phyloP scores from a whole-genome alignment of 2,329 filamentous ascomycete species.

The Diaporthe amygdali region DNA sequence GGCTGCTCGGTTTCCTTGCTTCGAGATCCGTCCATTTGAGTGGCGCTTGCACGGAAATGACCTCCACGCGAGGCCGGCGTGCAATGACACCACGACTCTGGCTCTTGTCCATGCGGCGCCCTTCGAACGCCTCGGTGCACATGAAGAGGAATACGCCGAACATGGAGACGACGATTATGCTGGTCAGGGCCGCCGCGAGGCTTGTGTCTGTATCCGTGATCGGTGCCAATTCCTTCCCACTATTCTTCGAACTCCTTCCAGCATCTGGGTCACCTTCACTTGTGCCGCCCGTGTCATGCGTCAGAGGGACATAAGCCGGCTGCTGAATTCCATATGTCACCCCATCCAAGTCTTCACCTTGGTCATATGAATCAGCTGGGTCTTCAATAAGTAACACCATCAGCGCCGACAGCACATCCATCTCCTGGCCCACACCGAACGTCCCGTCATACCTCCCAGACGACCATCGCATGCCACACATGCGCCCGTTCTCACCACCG shows the following conservation, averaged over 20 bases:
- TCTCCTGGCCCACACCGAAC: conserved; percentile 52
- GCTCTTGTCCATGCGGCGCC: background rate
- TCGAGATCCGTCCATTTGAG: background rate
- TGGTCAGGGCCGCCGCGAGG: conserved; percentile 54
- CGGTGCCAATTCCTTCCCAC: conserved; percentile 36
- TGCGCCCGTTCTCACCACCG: conserved; percentile 47
- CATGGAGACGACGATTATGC: background rate
- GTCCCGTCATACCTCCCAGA: conserved; percentile 43
- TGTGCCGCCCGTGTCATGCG: conserved; percentile 55
- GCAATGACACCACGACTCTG: background rate
- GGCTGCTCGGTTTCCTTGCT: background rate
- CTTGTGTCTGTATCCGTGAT: conserved; percentile 52
- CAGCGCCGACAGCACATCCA: conserved; percentile 50
- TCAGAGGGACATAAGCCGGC: conserved; percentile 40
- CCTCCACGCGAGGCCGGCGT: background rate
- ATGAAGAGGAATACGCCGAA: conserved; percentile 28
- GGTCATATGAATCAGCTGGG: background rate
- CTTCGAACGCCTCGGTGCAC: background rate
- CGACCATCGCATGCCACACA: conserved; percentile 56
- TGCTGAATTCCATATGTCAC: background rate
- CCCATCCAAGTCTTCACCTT: background rate
- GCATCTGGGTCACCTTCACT: conserved; percentile 47
- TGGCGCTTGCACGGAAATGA: background rate
- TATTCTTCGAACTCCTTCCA: conserved; percentile 34
- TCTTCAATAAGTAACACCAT: conserved; percentile 41